Base-by-base conservation (phyloP, 345 rosid species). In the Cardamine occulta region DNA sequence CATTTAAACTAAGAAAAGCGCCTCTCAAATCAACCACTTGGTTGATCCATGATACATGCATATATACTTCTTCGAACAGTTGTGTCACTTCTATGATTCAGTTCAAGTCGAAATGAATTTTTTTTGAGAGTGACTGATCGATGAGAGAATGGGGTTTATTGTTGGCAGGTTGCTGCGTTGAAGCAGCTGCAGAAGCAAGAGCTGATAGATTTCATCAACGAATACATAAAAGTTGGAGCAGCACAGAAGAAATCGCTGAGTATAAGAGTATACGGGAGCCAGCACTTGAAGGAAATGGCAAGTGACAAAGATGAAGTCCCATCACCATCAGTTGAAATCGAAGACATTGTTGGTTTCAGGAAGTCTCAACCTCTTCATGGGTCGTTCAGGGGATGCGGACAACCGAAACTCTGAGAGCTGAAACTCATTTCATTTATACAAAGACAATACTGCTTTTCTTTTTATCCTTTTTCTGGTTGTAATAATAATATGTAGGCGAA, bases 291-390 rank as follows among this genome's bases (percentile, higher is more conserved):
- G 0, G 96, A 90, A 54, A 80, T 34, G 71, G 55, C 66, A 29
- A 72, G 75, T 2, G 91, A 88, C 63, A 85, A 79, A 63, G 81
- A 86, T 4, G 42, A 74, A 12, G 68, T 69, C 45, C 73, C 76
- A 31, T 77, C 85, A 11, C 74, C 83, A 51, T 72, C 83, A 0
- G 77, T 81, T 34, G 77, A 80, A 48, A 87, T 90, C 29, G 80
- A 86, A 17, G 92, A 90, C 63, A 82, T 90, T 64, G 86, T 86
- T 69, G 66, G 87, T 74, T 94, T 94, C 82, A 87, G 86, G 76
- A 90, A 89, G 69, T 88, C 96, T 1, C 92, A 79, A 28, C 83
- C 97, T 61, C 98, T 91, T 62, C 88, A 91, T 53, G 89, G 89
- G 37, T 91, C 97, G 35, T 88, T 90, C 73, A 88, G 92, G 66